Evolutionary conservation across 306 rosid species (phyloP).

Genomic region (Pyrus communis): DNA sequence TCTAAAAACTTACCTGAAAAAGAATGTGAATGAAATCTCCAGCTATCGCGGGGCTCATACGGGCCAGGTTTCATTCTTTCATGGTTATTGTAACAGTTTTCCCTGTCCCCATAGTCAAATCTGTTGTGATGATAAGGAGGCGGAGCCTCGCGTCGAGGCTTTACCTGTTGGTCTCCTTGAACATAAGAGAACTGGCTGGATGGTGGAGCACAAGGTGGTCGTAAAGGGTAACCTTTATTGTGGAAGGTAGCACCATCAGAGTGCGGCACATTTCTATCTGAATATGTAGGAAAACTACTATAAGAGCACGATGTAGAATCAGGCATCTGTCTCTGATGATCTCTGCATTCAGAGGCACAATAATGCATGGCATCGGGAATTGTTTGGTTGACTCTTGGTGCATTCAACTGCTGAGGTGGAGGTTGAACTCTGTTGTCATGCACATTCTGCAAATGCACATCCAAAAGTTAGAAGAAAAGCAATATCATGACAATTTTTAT

Average conservation of each 20-base stretch:
- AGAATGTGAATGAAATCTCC: constrained; percentile 57
- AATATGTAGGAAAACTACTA: constrained; percentile 37
- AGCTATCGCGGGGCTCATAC: constrained; percentile 54
- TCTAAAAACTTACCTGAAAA: constrained; percentile 43
- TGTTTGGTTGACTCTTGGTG: constrained; percentile 46
- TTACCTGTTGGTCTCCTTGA: constrained; percentile 50
- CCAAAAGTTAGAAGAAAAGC: constrained; percentile 23
- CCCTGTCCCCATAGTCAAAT: constrained; percentile 65
- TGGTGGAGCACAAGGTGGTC: constrained; percentile 73
- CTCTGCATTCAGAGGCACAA: constrained; percentile 52
- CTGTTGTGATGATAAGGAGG: constrained; percentile 60
- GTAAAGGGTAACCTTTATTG: constrained; percentile 47
- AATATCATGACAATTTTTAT: background rate
- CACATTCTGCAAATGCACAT: constrained; percentile 34
- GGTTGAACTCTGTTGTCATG: constrained; percentile 37
- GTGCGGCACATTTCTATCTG: constrained; percentile 40
- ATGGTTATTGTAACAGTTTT: constrained; percentile 60
- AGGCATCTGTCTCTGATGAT: constrained; percentile 46
- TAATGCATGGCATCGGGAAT: constrained; percentile 40
- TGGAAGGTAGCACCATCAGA: constrained; percentile 38
- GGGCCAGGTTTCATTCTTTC: constrained; percentile 74
- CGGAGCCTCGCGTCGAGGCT: constrained; percentile 56
- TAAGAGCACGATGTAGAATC: constrained; percentile 46
- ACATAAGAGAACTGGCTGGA: constrained; percentile 74
- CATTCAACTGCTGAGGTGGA: constrained; percentile 41